Evolutionary conservation across 305 asterid genomes (phyloP).

Genomic region (Rubia peregrina): DNA sequence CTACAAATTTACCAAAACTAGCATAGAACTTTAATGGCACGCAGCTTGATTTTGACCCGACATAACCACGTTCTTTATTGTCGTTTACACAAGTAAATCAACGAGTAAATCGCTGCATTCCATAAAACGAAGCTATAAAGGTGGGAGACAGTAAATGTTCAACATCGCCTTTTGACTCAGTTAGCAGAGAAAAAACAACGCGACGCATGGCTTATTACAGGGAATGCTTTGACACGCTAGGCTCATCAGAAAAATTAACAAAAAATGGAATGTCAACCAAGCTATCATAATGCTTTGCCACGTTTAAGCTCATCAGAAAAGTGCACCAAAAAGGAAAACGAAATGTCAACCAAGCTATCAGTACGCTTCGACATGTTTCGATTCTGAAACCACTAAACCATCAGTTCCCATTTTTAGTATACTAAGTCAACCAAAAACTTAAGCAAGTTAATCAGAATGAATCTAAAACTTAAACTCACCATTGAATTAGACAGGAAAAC

Average conservation of each 20-base stretch:
- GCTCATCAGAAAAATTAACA: neutral
- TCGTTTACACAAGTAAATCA: neutral
- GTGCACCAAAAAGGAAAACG: neutral
- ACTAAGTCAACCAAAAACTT: neutral
- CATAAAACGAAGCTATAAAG: neutral
- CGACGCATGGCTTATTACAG: neutral
- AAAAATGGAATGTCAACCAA: neutral
- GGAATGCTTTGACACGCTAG: neutral
- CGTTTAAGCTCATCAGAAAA: neutral
- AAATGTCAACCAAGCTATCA: neutral
- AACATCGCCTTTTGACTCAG: neutral
- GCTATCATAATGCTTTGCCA: neutral
- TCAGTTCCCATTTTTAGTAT: neutral
- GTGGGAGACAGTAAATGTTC: neutral
- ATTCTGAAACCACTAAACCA: neutral
- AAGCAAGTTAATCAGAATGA: neutral
- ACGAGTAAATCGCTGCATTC: neutral
- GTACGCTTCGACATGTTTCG: neutral
- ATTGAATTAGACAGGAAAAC: conserved; percentile 68
- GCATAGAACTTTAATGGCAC: neutral
- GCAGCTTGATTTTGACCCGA: neutral
- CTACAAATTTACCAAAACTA: neutral
- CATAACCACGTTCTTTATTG: neutral
- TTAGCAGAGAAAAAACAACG: neutral
- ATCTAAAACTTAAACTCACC: conserved; percentile 31